Evolutionary conservation across 768 basidiomycete species (phyloP).

Genomic region (Suillus subaureus): DNA sequence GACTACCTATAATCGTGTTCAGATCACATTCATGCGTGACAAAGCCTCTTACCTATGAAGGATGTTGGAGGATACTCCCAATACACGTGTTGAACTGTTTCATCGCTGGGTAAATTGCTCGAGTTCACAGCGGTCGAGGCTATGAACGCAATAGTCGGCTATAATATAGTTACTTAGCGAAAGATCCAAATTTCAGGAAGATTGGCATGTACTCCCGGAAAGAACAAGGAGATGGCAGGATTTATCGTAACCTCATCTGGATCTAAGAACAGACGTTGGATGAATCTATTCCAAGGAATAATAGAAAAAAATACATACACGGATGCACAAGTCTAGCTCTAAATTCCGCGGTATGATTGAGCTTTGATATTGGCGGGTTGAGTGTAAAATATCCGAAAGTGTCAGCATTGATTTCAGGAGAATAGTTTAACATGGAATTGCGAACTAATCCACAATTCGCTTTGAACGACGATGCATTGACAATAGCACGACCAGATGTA

Average conservation of each 20-base stretch:
- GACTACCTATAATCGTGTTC: background rate
- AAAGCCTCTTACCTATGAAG: background rate
- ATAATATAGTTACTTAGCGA: background rate
- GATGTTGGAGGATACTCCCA: background rate
- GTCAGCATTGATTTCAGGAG: background rate
- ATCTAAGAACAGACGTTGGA: background rate
- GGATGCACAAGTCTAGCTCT: too few species aligned
- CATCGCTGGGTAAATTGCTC: background rate
- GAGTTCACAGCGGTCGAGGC: constrained; percentile 14
- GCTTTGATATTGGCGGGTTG: background rate
- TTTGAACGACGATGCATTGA: constrained; percentile 18
- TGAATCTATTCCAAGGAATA: background rate
- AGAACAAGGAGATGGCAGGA: background rate
- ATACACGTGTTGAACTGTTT: constrained; percentile 5
- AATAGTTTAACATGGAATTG: background rate
- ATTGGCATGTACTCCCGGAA: constrained; percentile 1
- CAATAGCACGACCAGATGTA: constrained; percentile 2
- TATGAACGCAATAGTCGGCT: constrained; percentile 13
- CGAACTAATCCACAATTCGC: constrained; percentile 15
- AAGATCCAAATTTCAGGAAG: background rate
- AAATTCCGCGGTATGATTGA: constrained; percentile 11
- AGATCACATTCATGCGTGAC: background rate
- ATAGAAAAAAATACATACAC: constrained; percentile 1
- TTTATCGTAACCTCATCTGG: background rate
- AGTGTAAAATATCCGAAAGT: constrained; percentile 1